Conservation (phyloP, 2,329 filamentous ascomycete genomes). For the Colletotrichum sp. region DNA sequence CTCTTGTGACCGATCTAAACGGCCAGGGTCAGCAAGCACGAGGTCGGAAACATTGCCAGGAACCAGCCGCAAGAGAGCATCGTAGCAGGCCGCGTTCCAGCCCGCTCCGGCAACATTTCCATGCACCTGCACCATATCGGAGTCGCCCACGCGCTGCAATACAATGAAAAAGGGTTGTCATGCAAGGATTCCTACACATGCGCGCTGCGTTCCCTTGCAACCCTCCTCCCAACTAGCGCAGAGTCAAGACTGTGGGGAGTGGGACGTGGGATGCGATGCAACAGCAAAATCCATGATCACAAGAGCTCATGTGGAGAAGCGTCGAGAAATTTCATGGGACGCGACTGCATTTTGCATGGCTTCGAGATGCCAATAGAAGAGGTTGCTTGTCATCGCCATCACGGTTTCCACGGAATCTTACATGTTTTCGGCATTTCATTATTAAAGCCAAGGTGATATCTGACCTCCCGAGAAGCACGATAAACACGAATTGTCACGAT, state of each 20-base stretch:
- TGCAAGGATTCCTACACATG: not conserved
- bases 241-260: conserved; percentile 19
- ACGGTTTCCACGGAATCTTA: not conserved
- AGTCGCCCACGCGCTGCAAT: not conserved
- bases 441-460: not conserved
- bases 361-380: not conserved
- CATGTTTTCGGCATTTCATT: not conserved
- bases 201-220: not conserved
- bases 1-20: not conserved
- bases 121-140: not conserved
- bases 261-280: not conserved
- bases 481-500: not conserved
- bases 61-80: not conserved
- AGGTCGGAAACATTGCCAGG: not conserved
- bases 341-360: not conserved
- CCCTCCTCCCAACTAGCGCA: not conserved
- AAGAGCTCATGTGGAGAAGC: conserved; percentile 16
- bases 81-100: not conserved
- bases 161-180: not conserved
- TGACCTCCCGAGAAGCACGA: not conserved
- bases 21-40: not conserved
- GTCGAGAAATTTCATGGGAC: not conserved
- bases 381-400: not conserved
- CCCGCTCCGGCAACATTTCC: not conserved
- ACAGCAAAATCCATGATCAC: not conserved